Conservation (phyloP, 768 basidiomycete genomes). For the Nidularia sp. region DNA sequence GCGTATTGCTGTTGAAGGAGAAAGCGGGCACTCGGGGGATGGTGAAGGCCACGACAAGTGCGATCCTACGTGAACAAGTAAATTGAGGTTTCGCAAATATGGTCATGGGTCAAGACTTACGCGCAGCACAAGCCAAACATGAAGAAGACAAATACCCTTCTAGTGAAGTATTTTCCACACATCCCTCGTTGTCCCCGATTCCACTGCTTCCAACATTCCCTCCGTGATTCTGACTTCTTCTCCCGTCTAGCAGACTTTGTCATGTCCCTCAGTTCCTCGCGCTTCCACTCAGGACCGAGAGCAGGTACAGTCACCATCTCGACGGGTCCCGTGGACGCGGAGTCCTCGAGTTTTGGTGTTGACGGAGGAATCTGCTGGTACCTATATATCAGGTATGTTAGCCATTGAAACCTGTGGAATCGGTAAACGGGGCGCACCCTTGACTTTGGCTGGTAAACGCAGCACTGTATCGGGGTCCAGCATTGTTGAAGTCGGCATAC, state of each 20-base stretch:
- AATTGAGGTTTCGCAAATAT: slow-evolving; percentile 4
- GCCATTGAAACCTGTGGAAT: no score
- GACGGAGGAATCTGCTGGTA: slow-evolving; percentile 41
- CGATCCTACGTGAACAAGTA: slow-evolving; percentile 39
- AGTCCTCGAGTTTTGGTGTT: slow-evolving; percentile 32
- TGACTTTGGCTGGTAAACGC: slow-evolving; percentile 44
- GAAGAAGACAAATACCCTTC: slow-evolving; percentile 65
- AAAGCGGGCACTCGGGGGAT: slow-evolving; percentile 82
- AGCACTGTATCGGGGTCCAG: slow-evolving; percentile 72
- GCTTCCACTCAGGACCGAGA: slow-evolving; percentile 87
- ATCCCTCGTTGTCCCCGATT: slow-evolving; percentile 75
- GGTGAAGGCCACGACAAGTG: slow-evolving; percentile 69
- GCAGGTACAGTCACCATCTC: slow-evolving; percentile 93
- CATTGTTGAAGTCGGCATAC: slow-evolving; percentile 87
- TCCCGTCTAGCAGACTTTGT: slow-evolving; percentile 69
- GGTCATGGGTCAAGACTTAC: slow-evolving; percentile 29
- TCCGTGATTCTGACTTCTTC: slow-evolving; percentile 47
- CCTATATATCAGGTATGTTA: slow-evolving; percentile 14
- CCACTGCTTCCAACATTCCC: slow-evolving; percentile 69
- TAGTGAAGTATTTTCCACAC: slow-evolving; percentile 77
- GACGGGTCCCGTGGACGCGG: slow-evolving; percentile 45
- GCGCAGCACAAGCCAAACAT: slow-evolving; percentile 56
- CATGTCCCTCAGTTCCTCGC: slow-evolving; percentile 72
- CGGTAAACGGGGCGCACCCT: slow-evolving; percentile 35
- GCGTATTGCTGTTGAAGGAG: slow-evolving; percentile 51